Evolutionary conservation across 2,329 filamentous ascomycete species (phyloP).

Genomic region (Diaporthe citrichinensis): DNA sequence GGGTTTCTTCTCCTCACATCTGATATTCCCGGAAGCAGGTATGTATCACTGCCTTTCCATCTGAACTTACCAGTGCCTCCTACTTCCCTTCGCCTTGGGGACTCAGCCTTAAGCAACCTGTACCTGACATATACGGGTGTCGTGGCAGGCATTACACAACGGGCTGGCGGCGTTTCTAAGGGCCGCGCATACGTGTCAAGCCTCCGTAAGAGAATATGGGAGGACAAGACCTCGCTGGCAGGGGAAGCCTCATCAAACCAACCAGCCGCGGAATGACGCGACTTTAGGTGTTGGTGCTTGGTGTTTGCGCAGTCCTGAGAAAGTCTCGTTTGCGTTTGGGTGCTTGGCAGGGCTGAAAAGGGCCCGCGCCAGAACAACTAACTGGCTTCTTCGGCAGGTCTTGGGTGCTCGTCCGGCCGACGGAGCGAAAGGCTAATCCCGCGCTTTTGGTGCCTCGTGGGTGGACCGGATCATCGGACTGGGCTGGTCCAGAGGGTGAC

Average conservation of each 20-base stretch:
- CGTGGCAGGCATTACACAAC: neutral
- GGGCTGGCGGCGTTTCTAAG: neutral
- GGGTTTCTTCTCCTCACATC: neutral
- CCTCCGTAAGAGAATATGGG: neutral
- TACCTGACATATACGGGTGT: neutral
- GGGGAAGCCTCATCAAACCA: neutral
- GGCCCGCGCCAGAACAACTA: neutral
- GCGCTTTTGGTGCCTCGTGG: neutral
- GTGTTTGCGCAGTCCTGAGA: neutral
- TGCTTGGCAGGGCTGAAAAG: slow-evolving; percentile 11
- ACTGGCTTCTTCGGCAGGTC: neutral
- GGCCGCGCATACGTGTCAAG: neutral
- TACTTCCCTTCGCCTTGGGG: neutral
- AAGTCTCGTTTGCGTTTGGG: slow-evolving; percentile 5
- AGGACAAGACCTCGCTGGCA: neutral
- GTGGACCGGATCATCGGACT: slow-evolving; percentile 22
- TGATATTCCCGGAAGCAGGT: neutral
- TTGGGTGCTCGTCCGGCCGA: slow-evolving; percentile 23
- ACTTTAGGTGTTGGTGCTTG: neutral
- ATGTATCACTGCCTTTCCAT: neutral
- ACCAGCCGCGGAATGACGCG: neutral
- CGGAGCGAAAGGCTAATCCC: neutral
- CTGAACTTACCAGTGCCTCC: neutral
- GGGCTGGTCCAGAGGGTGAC: neutral
- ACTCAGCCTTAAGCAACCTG: neutral